These are phyloP conservation scores for Eurotiales sp. DNA, from an alignment of 2,329 filamentous ascomycete genomes.

Conservation along the genomic window DNA sequence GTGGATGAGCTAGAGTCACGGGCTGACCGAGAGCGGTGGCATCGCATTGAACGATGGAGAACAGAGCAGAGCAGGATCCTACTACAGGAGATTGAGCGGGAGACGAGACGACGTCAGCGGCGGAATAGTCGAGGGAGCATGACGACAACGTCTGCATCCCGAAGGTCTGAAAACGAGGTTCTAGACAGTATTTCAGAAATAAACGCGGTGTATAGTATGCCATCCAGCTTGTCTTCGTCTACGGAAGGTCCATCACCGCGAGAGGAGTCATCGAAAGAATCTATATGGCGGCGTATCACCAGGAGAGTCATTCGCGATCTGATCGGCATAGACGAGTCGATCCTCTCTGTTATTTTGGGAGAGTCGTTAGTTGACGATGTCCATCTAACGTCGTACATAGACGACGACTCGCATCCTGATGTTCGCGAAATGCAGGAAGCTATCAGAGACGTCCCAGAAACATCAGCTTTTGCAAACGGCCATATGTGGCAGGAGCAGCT, in stretches of 20 bases:
- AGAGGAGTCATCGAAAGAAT: conserved; percentile 53
- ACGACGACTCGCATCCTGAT: conserved; percentile 20
- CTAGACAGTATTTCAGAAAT: conserved; percentile 39
- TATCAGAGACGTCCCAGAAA: conserved; percentile 27
- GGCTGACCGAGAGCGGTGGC: conserved; percentile 70
- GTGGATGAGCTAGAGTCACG: conserved; percentile 54
- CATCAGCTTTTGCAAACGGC: conserved; percentile 20
- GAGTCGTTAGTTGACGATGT: conserved; percentile 61
- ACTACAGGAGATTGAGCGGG: conserved; percentile 82
- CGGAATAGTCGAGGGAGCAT: conserved; percentile 32
- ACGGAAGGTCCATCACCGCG: too few species aligned
- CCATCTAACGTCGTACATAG: conserved; percentile 19
- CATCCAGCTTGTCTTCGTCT: conserved; percentile 43
- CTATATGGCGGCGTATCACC: conserved; percentile 77
- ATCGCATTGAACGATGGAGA: conserved; percentile 87
- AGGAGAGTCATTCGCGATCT: conserved; percentile 82
- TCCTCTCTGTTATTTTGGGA: conserved; percentile 82
- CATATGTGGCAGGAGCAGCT: conserved; percentile 59
- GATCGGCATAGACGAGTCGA: conserved; percentile 82
- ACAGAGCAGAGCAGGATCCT: conserved; percentile 84
- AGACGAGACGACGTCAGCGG: conserved; percentile 69
- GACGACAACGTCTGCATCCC: conserved; percentile 17
- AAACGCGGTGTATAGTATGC: conserved; percentile 1
- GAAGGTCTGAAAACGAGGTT: conserved; percentile 18
- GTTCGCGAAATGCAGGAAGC: conserved; percentile 34